Conservation (phyloP, 2,329 filamentous ascomycete genomes). For the Aureobasidium sp. region DNA sequence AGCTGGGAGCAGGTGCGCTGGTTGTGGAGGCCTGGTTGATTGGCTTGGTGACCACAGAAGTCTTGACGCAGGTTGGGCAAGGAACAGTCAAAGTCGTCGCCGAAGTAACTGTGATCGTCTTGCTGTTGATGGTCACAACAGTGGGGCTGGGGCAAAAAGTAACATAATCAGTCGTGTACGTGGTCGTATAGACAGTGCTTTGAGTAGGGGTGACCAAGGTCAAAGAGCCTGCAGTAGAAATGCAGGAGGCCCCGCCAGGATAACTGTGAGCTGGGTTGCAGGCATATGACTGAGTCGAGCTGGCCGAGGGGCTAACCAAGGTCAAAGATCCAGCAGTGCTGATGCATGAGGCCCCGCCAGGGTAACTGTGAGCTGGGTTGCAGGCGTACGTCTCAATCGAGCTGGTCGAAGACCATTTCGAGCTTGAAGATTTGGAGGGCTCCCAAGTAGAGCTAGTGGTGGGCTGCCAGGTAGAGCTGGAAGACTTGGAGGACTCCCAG, state of each 20-base stretch:
- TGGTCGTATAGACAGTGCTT: background rate
- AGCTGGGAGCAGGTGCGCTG: constrained; percentile 2
- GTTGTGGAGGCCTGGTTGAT: background rate
- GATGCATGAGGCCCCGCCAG: background rate
- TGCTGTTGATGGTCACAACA: constrained; percentile 2
- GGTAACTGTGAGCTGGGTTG: constrained; percentile 3
- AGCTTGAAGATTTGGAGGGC: background rate
- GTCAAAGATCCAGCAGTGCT: constrained; percentile 17
- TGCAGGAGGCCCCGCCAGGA: background rate
- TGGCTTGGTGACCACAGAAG: background rate
- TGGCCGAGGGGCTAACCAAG: constrained; percentile 1
- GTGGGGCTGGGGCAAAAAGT: constrained; percentile 22
- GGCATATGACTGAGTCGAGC: constrained; percentile 11
- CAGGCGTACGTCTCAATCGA: constrained; percentile 13
- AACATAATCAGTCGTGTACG: constrained; percentile 15
- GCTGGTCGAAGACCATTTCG: background rate
- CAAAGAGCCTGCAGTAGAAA: constrained; percentile 17
- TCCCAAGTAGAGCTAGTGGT: background rate
- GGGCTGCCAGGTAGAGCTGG: background rate
- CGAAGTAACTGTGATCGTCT: constrained; percentile 14
- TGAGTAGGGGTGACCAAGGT: constrained; percentile 18
- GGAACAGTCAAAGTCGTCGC: constrained; percentile 16
- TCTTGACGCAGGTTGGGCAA: background rate
- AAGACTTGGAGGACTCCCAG: constrained; percentile 19
- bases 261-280: constrained; percentile 7